Base-by-base conservation (phyloP, 1,284 basidiomycete genomes). In the Boletus sp. region DNA sequence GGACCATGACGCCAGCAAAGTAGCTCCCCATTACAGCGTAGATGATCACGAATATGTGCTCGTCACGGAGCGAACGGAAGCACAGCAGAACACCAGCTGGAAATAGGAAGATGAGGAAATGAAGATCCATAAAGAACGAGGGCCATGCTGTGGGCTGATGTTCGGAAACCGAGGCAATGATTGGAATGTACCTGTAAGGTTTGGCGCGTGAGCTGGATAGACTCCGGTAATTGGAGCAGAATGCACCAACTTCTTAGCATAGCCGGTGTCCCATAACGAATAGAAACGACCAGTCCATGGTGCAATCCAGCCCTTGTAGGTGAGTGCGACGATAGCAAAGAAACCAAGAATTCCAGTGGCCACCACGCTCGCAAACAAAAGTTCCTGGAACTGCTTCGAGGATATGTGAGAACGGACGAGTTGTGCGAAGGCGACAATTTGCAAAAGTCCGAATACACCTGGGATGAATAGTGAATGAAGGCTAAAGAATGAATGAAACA, bases 61-160 rank as follows among this genome's bases (percentile, higher is more conserved):
- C 97, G 74, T 99, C 97, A 35, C 94, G 86, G 35, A 99, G 81
- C 72, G 96, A 84, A 62, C 85, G 86, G 91, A 99, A 99, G 76
- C 94, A 96, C 63, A 97, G 78, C 69, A 92, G 84, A 49, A 99
- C 92, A 61, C 97, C 97, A 29, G 94, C 96, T 6, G 97, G 97
- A 86, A 99, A 99, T 58, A 97, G 78, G 84, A 95, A 98, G 67
- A 99, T 91, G 72, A 99, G 89, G 84, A 97, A 91, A 70, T 98
- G 91, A 60, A 99, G 86, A 75, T 99, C 96, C 88, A 98, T 98
- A 82, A 98, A 99, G 86, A 99, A 99, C 3, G 96, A 90, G 4
- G 96, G 95, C 97, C 97, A 99, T 42, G 97, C 96, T 12, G 97
- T 99, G 16, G 97, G 97, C 74, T 99, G 97, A 78, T 99, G 97